Conservation (phyloP, 1,284 basidiomycete genomes). For the Microbotryum violaceum region DNA sequence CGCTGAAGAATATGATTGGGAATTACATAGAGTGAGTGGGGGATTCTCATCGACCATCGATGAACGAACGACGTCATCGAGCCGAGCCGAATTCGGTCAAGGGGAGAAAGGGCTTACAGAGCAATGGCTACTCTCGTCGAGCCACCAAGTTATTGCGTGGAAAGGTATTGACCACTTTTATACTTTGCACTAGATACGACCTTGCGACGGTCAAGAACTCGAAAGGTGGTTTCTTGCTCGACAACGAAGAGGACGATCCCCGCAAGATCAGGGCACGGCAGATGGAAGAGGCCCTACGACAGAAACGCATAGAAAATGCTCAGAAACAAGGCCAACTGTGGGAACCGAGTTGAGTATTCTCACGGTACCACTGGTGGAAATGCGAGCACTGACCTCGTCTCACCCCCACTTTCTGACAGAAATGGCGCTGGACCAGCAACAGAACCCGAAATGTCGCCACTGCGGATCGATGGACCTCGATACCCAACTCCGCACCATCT, state of each 20-base stretch:
- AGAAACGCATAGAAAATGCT: constrained; percentile 34
- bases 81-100: neutral
- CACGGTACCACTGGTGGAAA: neutral
- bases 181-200: constrained; percentile 54
- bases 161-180: too few species aligned
- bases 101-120: neutral
- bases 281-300: constrained; percentile 32
- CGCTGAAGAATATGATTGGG: constrained; percentile 26
- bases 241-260: constrained; percentile 53
- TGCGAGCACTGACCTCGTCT: neutral
- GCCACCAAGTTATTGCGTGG: too few species aligned
- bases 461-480: constrained; percentile 81
- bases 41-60: too few species aligned
- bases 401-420: constrained; percentile 1
- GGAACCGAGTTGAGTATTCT: constrained; percentile 19
- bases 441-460: constrained; percentile 74
- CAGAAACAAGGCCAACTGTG: constrained; percentile 22
- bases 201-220: constrained; percentile 74
- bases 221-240: constrained; percentile 83
- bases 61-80: neutral
- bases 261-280: constrained; percentile 29
- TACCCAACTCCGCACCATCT: constrained; percentile 67
- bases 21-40: constrained; percentile 23
- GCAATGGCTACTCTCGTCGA: neutral
- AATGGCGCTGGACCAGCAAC: constrained; percentile 45